These are phyloP conservation scores for Lepidium aucheri DNA, from an alignment of 345 rosid species.

Conservation along the genomic window DNA sequence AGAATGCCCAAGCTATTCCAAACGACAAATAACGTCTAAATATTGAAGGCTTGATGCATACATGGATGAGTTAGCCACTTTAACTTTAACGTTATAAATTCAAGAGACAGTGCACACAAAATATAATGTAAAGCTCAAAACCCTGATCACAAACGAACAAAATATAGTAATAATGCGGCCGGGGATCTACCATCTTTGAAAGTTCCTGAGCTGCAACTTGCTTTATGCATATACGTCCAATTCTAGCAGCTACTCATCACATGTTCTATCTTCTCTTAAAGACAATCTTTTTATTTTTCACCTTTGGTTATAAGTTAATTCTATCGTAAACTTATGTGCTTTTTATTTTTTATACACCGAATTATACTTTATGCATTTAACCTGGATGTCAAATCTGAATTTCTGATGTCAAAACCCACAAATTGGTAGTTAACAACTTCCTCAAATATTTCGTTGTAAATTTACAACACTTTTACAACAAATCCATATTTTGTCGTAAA, in stretches of 20 bases:
- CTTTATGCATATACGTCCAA: slow-evolving; percentile 12
- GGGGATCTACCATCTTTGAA: not conserved
- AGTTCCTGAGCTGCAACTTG: slow-evolving; percentile 16
- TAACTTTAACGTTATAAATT: not conserved
- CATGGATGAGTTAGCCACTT: not conserved
- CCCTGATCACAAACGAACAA: slow-evolving; percentile 12
- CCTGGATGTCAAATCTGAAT: no score
- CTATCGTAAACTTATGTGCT: no score
- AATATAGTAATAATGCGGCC: not conserved
- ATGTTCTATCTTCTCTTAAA: not conserved
- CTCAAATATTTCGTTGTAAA: no score
- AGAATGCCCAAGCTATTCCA: not conserved
- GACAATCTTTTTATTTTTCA: not conserved
- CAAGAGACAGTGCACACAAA: not conserved
- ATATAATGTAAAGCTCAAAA: not conserved
- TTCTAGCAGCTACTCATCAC: slow-evolving; percentile 9
- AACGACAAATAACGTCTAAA: not conserved
- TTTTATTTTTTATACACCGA: no score
- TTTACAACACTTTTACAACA: no score
- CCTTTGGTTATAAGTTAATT: no score
- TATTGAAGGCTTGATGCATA: not conserved
- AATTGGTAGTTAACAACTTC: no score
- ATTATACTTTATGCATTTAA: no score
- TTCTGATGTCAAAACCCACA: no score
- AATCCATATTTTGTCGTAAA: no score